Evolutionary conservation across 1,284 basidiomycete species (phyloP).

Genomic region (Fomitopsis palustris): DNA sequence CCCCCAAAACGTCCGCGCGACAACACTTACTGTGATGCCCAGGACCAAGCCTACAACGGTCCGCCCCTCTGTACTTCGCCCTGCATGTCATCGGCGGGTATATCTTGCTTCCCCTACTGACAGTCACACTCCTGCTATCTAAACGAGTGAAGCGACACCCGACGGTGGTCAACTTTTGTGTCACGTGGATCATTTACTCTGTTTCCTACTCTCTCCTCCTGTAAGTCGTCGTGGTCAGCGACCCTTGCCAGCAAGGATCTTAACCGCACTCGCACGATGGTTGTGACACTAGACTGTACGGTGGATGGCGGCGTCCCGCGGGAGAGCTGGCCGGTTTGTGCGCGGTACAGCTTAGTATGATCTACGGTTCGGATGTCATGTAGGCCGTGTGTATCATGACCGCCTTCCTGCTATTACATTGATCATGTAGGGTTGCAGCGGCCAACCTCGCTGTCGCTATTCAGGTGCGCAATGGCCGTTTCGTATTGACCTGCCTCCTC

Average conservation of each 20-base stretch:
- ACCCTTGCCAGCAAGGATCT: neutral
- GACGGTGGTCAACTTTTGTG: constrained; percentile 36
- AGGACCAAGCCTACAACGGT: neutral
- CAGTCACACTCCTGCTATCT: constrained; percentile 26
- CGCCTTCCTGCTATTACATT: neutral
- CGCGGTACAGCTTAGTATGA: constrained; percentile 46
- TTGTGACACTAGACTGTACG: constrained; percentile 33
- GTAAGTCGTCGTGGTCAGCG: constrained; percentile 32
- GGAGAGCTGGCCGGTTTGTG: constrained; percentile 33
- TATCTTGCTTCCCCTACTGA: constrained; percentile 29
- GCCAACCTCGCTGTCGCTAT: constrained; percentile 47
- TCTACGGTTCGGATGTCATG: constrained; percentile 53
- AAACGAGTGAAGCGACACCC: constrained; percentile 26
- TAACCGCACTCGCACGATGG: neutral
- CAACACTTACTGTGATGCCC: no score
- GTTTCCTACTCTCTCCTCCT: constrained; percentile 43
- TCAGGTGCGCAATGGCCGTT: neutral
- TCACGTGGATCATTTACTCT: constrained; percentile 52
- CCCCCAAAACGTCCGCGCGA: no score
- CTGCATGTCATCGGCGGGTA: constrained; percentile 30
- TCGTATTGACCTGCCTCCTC: constrained; percentile 7
- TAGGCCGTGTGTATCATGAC: constrained; percentile 23
- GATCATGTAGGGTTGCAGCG: constrained; percentile 38
- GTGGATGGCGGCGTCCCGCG: constrained; percentile 14
- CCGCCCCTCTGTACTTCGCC: constrained; percentile 18